These are phyloP conservation scores for Naematelia aurantialba DNA, from an alignment of 768 basidiomycete species.

Conservation along the genomic window DNA sequence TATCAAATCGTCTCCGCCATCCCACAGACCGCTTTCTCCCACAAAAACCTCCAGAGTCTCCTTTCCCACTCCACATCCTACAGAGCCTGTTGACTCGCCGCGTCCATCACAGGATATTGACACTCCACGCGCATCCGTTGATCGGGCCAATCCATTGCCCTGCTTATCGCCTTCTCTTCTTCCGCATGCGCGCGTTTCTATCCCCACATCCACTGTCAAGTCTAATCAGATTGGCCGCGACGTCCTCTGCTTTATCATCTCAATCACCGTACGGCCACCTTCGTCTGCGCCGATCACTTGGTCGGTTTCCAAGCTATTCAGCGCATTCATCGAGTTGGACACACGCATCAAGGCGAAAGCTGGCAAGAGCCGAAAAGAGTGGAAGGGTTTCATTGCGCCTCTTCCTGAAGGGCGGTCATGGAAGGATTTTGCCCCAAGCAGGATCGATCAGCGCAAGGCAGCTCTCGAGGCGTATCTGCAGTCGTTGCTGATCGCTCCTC, in stretches of 20 bases:
- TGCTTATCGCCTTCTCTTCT: slow-evolving; percentile 57
- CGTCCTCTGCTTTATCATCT: slow-evolving; percentile 79
- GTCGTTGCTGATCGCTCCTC: slow-evolving; percentile 70
- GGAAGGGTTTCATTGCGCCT: slow-evolving; percentile 63
- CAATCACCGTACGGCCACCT: slow-evolving; percentile 54
- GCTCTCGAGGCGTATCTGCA: slow-evolving; percentile 78
- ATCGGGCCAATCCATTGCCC: slow-evolving; percentile 4
- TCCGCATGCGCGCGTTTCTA: slow-evolving; percentile 64
- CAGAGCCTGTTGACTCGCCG: not conserved
- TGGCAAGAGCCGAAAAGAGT: slow-evolving; percentile 64
- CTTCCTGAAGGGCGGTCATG: slow-evolving; percentile 90
- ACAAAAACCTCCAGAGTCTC: too few species aligned
- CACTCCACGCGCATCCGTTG: slow-evolving; percentile 7
- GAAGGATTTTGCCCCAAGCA: slow-evolving; percentile 95
- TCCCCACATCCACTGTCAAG: slow-evolving; percentile 76
- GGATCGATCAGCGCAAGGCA: slow-evolving; percentile 85
- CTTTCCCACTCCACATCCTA: too few species aligned
- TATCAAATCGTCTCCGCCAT: not conserved
- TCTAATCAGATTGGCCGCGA: slow-evolving; percentile 90
- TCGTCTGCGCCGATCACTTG: slow-evolving; percentile 55
- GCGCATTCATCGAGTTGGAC: slow-evolving; percentile 85
- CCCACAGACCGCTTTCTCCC: not conserved
- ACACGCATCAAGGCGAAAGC: slow-evolving; percentile 61
- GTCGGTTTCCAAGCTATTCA: slow-evolving; percentile 88
- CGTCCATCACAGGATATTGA: not conserved